Evolutionary conservation across 1,284 basidiomycete species (phyloP), one percentile per base, ranked within the genome.

Genomic region (Naganishia cerealis): DNA sequence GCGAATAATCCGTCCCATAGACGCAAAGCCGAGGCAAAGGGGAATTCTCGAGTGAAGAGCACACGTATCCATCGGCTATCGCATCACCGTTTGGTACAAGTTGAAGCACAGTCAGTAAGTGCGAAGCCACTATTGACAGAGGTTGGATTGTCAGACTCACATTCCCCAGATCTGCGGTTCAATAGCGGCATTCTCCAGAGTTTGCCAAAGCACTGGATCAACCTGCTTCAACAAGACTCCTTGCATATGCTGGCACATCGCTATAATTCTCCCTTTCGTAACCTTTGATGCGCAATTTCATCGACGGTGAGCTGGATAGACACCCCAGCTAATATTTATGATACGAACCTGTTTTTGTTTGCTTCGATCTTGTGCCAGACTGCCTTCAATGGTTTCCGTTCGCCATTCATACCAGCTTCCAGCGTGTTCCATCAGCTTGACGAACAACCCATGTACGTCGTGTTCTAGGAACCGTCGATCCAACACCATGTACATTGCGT

Each of bases 141-240:
- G 21, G 26, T 36, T 40, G 5, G 7, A 16, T 66, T 58, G 33
- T 56, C 71, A 50, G 58, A 77, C 89, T 78, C 79, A 93, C 90
- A 96, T 93, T 67, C 91, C 92, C 81, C 92, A 97, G 56, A 96
- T 90, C 78, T 96, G 94, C 7, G 93, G 91, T 78, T 97, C 94
- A 54, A 96, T 88, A 2, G 89, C 90, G 42, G 87, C 85, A 39
- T 83, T 85, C 72, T 91, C 87, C 80, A 96, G 83, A 52, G 85
- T 84, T 71, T 86, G 85, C 84, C 87, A 90, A 26, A 96, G 81
- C 53, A 87, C 80, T n/a, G 91, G 91, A 77, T 97, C 94, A 46
- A 90, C 86, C n/a, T 84, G 83, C 74, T 87, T 86, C 26, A 95
- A 83, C 39, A 90, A 81, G 46, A 84, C 84, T 0, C 85, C 85